Evolutionary conservation across 306 rosid genomes (phyloP), one percentile per base, ranked within the genome.

Genomic region (Gastrolobium villosum): DNA sequence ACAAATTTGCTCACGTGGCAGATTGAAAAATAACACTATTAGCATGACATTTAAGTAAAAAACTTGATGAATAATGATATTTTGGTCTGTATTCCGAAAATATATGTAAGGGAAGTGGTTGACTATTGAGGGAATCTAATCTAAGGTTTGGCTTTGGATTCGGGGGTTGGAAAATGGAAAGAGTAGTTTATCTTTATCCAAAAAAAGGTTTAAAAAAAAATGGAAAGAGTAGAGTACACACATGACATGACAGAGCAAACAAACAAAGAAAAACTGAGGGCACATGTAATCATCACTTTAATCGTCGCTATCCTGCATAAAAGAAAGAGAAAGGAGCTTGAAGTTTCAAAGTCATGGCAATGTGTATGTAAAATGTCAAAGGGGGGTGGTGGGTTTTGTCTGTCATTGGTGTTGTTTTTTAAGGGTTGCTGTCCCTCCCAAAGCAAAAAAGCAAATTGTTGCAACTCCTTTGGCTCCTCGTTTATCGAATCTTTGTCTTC

Each of bases 401-500:
- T 64, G 82, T 72, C 76, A 50, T 32, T 72, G 69, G 35, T 32
- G 30, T 56, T 50, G 76, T 40, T n/a, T 36, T 41, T 39, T 20
- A 20, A 20, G n/a, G 45, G 2, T 4, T 46, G 49, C 82, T 76
- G 83, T 82, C 86, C 72, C 86, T 84, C 53, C 74, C 57, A 82
- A 70, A 75, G 78, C 54, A 65, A 76, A 70, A 78, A 64, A 70
- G 48, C 59, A 66, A 68, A n/a, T 6, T 50, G 55, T 6, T 50
- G 55, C 43, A 56, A 44, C 67, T 77, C 41, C 78, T 82, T 85
- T 30, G 54, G 76, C 52, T 76, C 93, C 94, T 91, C 86, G 98
- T 88, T 81, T 4, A 72, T 86, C 69, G 93, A 89, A 89, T 93
- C 97, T 89, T 77, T 83, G 79, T 82, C 76, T 78, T 72, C 62